phyloP scores from a whole-genome alignment of 2,329 filamentous ascomycete genomes.

The Fusarium musae region DNA sequence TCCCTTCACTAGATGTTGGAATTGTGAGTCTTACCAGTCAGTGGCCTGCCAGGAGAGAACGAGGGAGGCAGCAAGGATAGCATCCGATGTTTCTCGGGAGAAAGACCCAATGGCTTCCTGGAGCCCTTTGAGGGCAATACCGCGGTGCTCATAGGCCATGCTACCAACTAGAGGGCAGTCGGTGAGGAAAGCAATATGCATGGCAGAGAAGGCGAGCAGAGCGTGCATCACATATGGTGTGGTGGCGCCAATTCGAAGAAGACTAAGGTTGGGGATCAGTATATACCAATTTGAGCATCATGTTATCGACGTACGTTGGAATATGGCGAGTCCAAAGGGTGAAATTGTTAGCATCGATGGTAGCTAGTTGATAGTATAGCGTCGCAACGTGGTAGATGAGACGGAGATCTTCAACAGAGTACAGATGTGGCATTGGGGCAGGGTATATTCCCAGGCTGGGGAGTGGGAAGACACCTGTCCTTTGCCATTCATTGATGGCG shows the following conservation, averaged over 20 bases:
- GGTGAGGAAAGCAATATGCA: slow-evolving; percentile 90
- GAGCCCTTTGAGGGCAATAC: slow-evolving; percentile 84
- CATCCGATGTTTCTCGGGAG: slow-evolving; percentile 87
- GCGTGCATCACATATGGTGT: slow-evolving; percentile 94
- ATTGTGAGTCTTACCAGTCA: slow-evolving; percentile 78
- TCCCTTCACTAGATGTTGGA: background rate
- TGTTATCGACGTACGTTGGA: slow-evolving; percentile 75
- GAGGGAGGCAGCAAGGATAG: slow-evolving; percentile 89
- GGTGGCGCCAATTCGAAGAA: slow-evolving; percentile 80
- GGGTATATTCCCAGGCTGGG: slow-evolving; percentile 82
- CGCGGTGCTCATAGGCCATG: slow-evolving; percentile 89
- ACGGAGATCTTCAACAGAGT: slow-evolving; percentile 82
- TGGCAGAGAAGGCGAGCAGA: slow-evolving; percentile 91
- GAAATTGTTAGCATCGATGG: slow-evolving; percentile 81
- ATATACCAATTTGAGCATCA: background rate
- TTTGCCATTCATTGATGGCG: slow-evolving; percentile 84
- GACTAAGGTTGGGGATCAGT: slow-evolving; percentile 39
- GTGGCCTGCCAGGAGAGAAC: slow-evolving; percentile 95
- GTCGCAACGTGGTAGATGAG: slow-evolving; percentile 91
- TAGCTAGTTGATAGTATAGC: slow-evolving; percentile 84
- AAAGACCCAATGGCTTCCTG: slow-evolving; percentile 89
- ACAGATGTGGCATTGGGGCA: slow-evolving; percentile 76
- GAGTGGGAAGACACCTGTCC: slow-evolving; percentile 87
- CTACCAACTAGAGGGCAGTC: slow-evolving; percentile 86
- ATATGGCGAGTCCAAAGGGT: slow-evolving; percentile 94